phyloP scores from a whole-genome alignment of 345 rosid genomes.

The Clarkia xantiana region DNA sequence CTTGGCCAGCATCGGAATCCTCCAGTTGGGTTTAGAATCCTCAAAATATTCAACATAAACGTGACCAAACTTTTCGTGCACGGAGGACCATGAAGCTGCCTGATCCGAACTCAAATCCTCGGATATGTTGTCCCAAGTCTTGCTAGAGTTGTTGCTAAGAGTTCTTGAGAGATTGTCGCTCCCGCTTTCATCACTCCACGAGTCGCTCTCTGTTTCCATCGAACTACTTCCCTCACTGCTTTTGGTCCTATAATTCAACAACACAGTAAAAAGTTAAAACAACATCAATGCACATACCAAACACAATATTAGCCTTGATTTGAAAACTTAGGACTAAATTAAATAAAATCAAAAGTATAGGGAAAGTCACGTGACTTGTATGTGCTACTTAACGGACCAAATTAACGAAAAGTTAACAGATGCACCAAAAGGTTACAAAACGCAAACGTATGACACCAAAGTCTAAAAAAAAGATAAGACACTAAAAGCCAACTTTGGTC shows the following conservation, averaged over 20 bases:
- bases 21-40: slow-evolving; percentile 37
- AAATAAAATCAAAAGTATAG: too few relatives aligned
- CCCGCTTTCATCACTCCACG: slow-evolving; percentile 50
- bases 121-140: slow-evolving; percentile 45
- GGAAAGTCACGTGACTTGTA: too few relatives aligned
- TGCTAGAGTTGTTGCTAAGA: slow-evolving; percentile 43
- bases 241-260: slow-evolving; percentile 14
- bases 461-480: too few relatives aligned
- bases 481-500: too few relatives aligned
- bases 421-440: too few relatives aligned
- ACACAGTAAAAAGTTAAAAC: background rate
- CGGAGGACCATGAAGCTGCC: slow-evolving; percentile 13
- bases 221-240: slow-evolving; percentile 19
- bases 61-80: slow-evolving; percentile 33
- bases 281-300: too few relatives aligned
- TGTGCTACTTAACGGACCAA: too few relatives aligned
- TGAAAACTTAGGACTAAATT: too few relatives aligned
- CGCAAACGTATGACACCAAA: too few relatives aligned
- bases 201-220: slow-evolving; percentile 40
- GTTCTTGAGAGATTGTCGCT: slow-evolving; percentile 50
- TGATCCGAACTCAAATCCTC: slow-evolving; percentile 45
- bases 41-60: slow-evolving; percentile 50
- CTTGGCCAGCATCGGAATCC: slow-evolving; percentile 52
- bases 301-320: too few relatives aligned
- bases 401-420: too few relatives aligned